These are phyloP conservation scores for Fusarium kyushuense DNA, from an alignment of 2,329 filamentous ascomycete genomes.

Conservation along the genomic window DNA sequence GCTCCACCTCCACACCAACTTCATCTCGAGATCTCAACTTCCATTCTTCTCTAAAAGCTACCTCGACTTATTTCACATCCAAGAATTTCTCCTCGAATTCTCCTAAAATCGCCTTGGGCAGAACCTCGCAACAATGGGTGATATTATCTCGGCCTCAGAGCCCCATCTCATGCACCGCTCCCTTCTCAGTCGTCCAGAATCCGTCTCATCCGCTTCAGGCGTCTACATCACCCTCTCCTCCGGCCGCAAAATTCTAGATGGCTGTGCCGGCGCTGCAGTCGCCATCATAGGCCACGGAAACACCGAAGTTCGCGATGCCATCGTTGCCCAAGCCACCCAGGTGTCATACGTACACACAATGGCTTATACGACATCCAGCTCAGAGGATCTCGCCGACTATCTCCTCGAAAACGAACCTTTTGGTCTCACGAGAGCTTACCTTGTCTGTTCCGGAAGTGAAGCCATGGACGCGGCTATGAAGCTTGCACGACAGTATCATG, in stretches of 20 bases:
- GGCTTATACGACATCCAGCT: constrained; percentile 63
- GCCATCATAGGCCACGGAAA: constrained; percentile 72
- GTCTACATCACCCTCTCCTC: constrained; percentile 52
- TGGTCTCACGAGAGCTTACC: constrained; percentile 54
- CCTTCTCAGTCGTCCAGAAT: constrained; percentile 45
- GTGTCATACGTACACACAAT: constrained; percentile 60
- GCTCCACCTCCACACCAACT: constrained; percentile 3
- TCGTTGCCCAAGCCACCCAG: constrained; percentile 68
- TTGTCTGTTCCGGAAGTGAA: constrained; percentile 52
- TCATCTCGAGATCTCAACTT: background rate
- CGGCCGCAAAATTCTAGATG: constrained; percentile 69
- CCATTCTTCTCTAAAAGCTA: accelerated
- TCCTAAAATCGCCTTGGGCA: accelerated
- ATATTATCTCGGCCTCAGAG: constrained; percentile 17
- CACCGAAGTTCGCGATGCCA: constrained; percentile 68
- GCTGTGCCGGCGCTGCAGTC: constrained; percentile 75
- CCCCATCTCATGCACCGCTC: constrained; percentile 53
- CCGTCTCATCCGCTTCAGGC: constrained; percentile 59
- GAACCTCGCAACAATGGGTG: background rate
- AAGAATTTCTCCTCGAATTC: accelerated
- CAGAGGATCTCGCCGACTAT: constrained; percentile 53
- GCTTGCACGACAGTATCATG: constrained; percentile 61
- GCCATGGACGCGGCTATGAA: constrained; percentile 64
- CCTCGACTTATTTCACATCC: accelerated
- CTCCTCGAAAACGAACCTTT: constrained; percentile 55